phyloP scores from a whole-genome alignment of 495 filamentous ascomycete species.

The Letharia columbiana region DNA sequence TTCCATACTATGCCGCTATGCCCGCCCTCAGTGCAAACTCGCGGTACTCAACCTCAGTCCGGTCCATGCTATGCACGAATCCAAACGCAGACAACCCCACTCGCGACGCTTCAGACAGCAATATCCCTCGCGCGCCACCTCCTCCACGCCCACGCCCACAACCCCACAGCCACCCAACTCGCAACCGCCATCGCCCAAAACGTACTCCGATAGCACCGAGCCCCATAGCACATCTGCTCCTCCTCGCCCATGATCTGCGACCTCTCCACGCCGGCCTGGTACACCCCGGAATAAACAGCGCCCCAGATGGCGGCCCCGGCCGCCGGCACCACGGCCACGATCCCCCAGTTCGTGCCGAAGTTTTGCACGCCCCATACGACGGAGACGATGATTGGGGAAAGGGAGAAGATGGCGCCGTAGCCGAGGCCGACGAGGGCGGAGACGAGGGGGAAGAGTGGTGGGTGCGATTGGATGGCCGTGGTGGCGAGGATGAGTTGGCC shows the following conservation, averaged over 20 bases:
- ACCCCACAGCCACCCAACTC: conserved; percentile 65
- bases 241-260: conserved; percentile 36
- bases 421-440: conserved; percentile 76
- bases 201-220: conserved; percentile 62
- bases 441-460: conserved; percentile 66
- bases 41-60: neutral
- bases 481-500: conserved; percentile 70
- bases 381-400: conserved; percentile 82
- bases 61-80: neutral
- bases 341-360: conserved; percentile 96
- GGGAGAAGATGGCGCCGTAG: conserved; percentile 83
- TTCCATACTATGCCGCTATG: neutral
- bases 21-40: neutral
- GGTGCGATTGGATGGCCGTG: conserved; percentile 54
- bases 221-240: conserved; percentile 52
- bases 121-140: conserved; percentile 75
- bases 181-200: conserved; percentile 76
- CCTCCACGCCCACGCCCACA: conserved; percentile 77
- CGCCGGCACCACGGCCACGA: conserved; percentile 84
- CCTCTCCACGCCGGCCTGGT: conserved; percentile 43
- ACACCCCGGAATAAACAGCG: conserved; percentile 68
- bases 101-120: conserved; percentile 47
- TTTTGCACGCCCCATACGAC: conserved; percentile 98
- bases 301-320: conserved; percentile 80
- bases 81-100: neutral